A percentile compares a stretch with the other conserved stretches of the same genome.
These are phyloP conservation scores for Vigna unguiculata DNA, from an alignment of 306 rosid genomes.

Conservation along the genomic window DNA sequence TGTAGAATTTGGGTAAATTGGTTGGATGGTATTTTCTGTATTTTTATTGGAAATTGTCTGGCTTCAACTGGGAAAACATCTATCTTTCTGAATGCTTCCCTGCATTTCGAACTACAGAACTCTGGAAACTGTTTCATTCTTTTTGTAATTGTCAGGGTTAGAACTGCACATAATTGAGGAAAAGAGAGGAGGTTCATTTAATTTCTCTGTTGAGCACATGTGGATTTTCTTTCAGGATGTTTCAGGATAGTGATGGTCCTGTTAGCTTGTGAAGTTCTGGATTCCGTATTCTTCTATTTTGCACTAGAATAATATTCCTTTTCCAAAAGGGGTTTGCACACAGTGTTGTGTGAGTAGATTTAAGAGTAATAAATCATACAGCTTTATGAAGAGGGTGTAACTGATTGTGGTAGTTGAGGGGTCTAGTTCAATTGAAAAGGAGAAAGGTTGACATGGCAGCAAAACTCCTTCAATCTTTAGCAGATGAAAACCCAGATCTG, in stretches of 20 bases:
- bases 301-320: constrained; percentile 24
- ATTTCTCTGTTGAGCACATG: constrained; percentile 26
- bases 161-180: constrained; percentile 32
- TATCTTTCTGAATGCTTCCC: constrained; percentile 10
- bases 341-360: constrained; percentile 47
- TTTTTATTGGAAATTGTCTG: constrained; percentile 36
- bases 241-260: constrained; percentile 36
- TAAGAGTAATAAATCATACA: constrained; percentile 36
- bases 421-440: constrained; percentile 35
- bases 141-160: constrained; percentile 33
- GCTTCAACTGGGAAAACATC: background rate
- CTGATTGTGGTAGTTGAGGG: constrained; percentile 39
- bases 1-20: constrained; percentile 42
- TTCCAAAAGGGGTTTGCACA: constrained; percentile 42
- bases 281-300: constrained; percentile 32
- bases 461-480: constrained; percentile 84
- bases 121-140: constrained; percentile 47
- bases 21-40: constrained; percentile 30
- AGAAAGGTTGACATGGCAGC: constrained; percentile 75
- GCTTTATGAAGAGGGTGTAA: constrained; percentile 43
- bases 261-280: constrained; percentile 44
- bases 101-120: constrained; percentile 4
- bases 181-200: constrained; percentile 25
- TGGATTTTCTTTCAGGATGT: constrained; percentile 43
- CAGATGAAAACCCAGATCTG: constrained; percentile 92